Evolutionary conservation across 305 asterid species (phyloP).

Genomic region (Fraxinus velutina): DNA sequence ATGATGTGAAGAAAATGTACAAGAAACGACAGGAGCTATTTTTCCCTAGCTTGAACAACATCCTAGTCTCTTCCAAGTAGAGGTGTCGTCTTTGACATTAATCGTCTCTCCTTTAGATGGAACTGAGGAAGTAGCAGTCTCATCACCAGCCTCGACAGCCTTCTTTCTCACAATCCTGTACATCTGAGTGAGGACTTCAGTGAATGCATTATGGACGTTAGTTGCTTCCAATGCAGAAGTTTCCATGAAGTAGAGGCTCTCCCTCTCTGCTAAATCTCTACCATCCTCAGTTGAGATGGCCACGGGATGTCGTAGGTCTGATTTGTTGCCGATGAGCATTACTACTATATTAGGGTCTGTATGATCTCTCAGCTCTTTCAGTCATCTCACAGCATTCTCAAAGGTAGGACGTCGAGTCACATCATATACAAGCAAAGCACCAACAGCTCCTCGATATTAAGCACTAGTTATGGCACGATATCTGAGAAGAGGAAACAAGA

Average conservation of each 20-base stretch:
- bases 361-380: constrained; percentile 67
- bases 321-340: constrained; percentile 80
- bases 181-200: constrained; percentile 65
- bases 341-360: constrained; percentile 70
- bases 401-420: constrained; percentile 67
- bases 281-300: constrained; percentile 69
- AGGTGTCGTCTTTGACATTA: constrained; percentile 47
- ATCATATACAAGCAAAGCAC: constrained; percentile 77
- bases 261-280: constrained; percentile 59
- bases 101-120: constrained; percentile 65
- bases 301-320: constrained; percentile 76
- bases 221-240: constrained; percentile 80
- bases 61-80: constrained; percentile 58
- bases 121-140: constrained; percentile 53
- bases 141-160: constrained; percentile 70
- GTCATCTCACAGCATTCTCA: constrained; percentile 67
- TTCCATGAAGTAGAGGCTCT: constrained; percentile 76
- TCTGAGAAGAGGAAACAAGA: constrained; percentile 28
- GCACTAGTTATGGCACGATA: constrained; percentile 83
- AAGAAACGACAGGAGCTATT: constrained; percentile 13
- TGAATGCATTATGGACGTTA: constrained; percentile 62
- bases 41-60: constrained; percentile 62
- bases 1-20: constrained; percentile 21
- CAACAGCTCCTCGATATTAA: constrained; percentile 83
- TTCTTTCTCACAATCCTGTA: constrained; percentile 52